Conservation (phyloP, 2,329 filamentous ascomycete species). For the Ilyonectria destructans region DNA sequence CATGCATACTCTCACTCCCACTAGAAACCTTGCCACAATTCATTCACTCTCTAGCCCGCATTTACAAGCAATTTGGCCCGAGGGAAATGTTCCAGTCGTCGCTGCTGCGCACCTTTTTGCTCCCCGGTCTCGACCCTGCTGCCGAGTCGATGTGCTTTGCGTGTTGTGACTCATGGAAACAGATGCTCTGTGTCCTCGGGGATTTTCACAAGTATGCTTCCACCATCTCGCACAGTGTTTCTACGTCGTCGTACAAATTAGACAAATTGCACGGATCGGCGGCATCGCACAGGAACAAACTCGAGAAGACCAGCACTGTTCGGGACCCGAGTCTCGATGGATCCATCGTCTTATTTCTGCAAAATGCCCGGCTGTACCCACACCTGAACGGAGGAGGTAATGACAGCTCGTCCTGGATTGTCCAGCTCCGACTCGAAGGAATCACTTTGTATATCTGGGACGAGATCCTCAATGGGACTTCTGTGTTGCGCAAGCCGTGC, state of each 20-base stretch:
- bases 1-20: neutral
- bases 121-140: neutral
- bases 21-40: neutral
- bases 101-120: neutral
- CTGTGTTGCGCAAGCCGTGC: slow-evolving; percentile 5
- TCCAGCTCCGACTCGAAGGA: neutral
- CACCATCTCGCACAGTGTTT: slow-evolving; percentile 6
- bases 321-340: neutral
- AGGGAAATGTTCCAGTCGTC: neutral
- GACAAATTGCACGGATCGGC: slow-evolving; percentile 3
- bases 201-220: neutral
- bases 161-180: too few relatives aligned
- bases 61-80: neutral
- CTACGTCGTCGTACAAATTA: slow-evolving; percentile 3
- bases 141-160: neutral
- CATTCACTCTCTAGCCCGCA: neutral
- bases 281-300: neutral
- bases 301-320: neutral
- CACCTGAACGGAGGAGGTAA: slow-evolving; percentile 2
- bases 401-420: slow-evolving; percentile 5
- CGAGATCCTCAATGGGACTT: slow-evolving; percentile 5
- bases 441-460: slow-evolving; percentile 3
- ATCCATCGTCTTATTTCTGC: neutral
- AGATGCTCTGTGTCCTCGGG: too few relatives aligned
- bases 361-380: slow-evolving; percentile 6